These are phyloP conservation scores for Pistacia vera DNA, from an alignment of 345 rosid species.

Conservation along the genomic window DNA sequence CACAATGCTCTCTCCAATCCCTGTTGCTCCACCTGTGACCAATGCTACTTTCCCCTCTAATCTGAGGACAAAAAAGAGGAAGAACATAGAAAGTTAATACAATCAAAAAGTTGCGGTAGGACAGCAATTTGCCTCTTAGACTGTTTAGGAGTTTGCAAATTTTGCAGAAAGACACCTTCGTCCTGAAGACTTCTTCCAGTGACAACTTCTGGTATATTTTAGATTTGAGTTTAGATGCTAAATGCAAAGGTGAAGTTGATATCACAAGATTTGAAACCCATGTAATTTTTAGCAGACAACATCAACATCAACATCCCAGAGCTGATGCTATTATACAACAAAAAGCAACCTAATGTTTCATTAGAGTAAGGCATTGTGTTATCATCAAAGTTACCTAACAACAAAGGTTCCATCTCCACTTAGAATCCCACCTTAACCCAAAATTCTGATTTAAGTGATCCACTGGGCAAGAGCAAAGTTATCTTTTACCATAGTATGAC, in stretches of 20 bases:
- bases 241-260: not conserved
- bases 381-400: too few relatives aligned
- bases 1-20: conserved; percentile 87
- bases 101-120: not conserved
- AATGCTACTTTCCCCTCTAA: conserved; percentile 75
- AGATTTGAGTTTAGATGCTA: not conserved
- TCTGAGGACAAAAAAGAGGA: conserved; percentile 31
- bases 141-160: not conserved
- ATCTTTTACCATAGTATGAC: not conserved
- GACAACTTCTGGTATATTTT: not conserved
- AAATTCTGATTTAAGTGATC: not conserved
- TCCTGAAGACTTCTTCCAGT: not conserved
- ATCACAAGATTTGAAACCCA: not conserved
- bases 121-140: not conserved
- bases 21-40: conserved; percentile 85
- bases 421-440: not conserved
- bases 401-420: not conserved
- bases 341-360: not conserved
- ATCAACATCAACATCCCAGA: not conserved
- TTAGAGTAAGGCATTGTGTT: not conserved
- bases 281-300: not conserved
- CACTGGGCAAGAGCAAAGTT: not conserved
- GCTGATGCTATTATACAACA: not conserved
- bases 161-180: not conserved
- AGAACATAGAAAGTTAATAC: not conserved